Evolutionary conservation across 208 protist species (phyloP).

Genomic region (Acanthamoeba lugdunensis): DNA sequence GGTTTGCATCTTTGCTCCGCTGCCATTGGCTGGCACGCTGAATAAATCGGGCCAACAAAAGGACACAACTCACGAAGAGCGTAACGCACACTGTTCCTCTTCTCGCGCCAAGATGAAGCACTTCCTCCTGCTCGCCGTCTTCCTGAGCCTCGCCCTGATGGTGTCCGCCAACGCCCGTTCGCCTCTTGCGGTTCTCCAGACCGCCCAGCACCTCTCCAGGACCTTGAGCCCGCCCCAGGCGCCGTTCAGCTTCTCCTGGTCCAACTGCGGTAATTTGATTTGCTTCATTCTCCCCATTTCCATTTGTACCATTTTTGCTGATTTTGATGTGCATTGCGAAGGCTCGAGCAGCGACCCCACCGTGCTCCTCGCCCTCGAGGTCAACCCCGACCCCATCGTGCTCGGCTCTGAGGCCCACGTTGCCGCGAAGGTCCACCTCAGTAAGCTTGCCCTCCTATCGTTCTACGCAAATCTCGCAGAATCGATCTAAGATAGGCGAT

Average conservation of each 20-base stretch:
- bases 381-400: conserved; percentile 70
- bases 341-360: conserved; percentile 46
- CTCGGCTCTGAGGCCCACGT: conserved; percentile 21
- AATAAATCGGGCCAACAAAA: neutral
- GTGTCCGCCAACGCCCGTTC: conserved; percentile 14
- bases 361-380: neutral
- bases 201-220: neutral
- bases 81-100: too few relatives aligned
- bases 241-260: conserved; percentile 23
- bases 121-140: neutral
- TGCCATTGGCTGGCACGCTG: neutral
- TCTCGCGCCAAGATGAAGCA: neutral
- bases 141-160: neutral
- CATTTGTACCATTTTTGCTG: neutral
- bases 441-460: neutral
- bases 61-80: neutral
- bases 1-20: neutral
- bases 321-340: neutral
- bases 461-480: neutral
- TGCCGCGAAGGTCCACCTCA: neutral
- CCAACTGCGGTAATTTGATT: neutral
- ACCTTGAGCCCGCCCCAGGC: neutral
- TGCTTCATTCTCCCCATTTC: neutral
- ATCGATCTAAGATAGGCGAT: neutral
- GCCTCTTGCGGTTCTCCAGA: neutral